These are phyloP conservation scores for Camellia japonica DNA, from an alignment of 148 eudicot genomes.

Conservation along the genomic window DNA sequence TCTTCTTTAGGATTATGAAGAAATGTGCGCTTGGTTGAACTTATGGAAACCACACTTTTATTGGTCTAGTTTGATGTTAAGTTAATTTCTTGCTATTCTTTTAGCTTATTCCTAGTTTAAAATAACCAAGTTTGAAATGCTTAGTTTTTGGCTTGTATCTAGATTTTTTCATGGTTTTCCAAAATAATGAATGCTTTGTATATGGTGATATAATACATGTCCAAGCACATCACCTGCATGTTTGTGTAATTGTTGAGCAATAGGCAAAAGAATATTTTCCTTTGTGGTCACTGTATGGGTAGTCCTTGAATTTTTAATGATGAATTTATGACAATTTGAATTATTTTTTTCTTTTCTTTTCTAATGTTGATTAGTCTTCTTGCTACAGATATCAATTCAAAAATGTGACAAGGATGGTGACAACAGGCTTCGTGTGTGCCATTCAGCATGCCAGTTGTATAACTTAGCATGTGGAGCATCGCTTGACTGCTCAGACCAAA, in stretches of 20 bases:
- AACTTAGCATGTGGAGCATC: constrained; percentile 92
- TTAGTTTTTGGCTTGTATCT: background rate
- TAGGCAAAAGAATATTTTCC: background rate
- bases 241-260: background rate
- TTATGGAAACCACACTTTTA: background rate
- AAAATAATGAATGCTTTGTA: background rate
- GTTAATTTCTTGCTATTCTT: background rate
- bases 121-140: background rate
- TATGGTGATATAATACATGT: no score
- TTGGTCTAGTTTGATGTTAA: background rate
- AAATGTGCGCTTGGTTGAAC: background rate
- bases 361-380: background rate
- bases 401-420: constrained; percentile 91
- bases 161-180: background rate
- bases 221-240: no score
- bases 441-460: constrained; percentile 91
- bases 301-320: background rate
- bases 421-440: constrained; percentile 89
- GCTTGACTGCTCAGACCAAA: constrained; percentile 93
- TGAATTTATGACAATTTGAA: background rate
- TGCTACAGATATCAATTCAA: constrained; percentile 80
- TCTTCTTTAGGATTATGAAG: background rate
- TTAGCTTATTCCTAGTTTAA: background rate
- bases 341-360: background rate
- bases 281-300: background rate